A percentile compares a stretch with the other conserved stretches of the same genome.
Evolutionary conservation across 2,329 filamentous ascomycete species (phyloP).

Genomic region (Fusarium sp.): DNA sequence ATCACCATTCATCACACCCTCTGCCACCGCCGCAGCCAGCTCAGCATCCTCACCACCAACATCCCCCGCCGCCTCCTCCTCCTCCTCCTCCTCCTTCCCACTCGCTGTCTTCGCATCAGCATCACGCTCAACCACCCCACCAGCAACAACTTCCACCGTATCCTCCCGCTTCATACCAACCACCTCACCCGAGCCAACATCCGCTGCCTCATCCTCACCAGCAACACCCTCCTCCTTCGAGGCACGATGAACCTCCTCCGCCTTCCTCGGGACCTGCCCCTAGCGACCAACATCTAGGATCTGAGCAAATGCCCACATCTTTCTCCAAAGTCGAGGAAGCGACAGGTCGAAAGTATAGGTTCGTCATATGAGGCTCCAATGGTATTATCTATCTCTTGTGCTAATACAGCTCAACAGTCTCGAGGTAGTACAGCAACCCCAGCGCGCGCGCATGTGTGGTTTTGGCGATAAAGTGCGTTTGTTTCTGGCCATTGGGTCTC

Average conservation of each 20-base stretch:
- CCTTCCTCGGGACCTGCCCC: conserved; percentile 38
- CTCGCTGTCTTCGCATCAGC: conserved; percentile 44
- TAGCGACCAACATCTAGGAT: conserved; percentile 31
- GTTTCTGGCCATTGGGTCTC: neutral
- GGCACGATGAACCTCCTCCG: conserved; percentile 45
- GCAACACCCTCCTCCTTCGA: conserved; percentile 42
- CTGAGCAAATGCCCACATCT: conserved; percentile 45
- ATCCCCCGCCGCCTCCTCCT: conserved; percentile 28
- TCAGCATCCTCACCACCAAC: conserved; percentile 34
- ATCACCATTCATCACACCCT: conserved; percentile 43
- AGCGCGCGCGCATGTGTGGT: conserved; percentile 96
- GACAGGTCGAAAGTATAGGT: conserved; percentile 57
- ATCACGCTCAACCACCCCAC: conserved; percentile 38
- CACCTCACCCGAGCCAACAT: conserved; percentile 46
- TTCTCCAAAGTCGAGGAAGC: conserved; percentile 56
- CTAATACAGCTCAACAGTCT: conserved; percentile 65
- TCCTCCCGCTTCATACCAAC: conserved; percentile 42
- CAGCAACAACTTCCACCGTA: conserved; percentile 45
- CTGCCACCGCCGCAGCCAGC: conserved; percentile 26
- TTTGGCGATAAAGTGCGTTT: conserved; percentile 92
- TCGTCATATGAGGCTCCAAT: conserved; percentile 25
- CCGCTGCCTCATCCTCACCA: conserved; percentile 46
- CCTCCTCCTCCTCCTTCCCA: conserved; percentile 40
- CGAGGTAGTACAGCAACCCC: conserved; percentile 89
- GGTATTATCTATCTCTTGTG: neutral